These are phyloP conservation scores for Penicillium capsulatum DNA, from an alignment of 2,329 filamentous ascomycete genomes.

Conservation along the genomic window DNA sequence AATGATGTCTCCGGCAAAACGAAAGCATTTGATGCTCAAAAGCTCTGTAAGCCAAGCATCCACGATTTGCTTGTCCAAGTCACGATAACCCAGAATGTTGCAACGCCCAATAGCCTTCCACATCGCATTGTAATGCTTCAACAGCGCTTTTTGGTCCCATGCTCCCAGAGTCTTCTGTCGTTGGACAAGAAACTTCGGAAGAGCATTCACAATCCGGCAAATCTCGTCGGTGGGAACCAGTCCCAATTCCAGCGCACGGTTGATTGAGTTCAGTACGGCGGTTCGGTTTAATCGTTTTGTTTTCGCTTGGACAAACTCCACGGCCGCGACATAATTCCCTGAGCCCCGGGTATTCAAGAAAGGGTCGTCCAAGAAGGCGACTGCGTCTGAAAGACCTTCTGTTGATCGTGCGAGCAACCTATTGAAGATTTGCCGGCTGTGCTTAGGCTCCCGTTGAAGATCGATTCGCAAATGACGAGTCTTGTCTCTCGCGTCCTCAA, in stretches of 20 bases:
- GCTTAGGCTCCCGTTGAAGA: slow-evolving; percentile 32
- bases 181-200: slow-evolving; percentile 22
- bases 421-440: slow-evolving; percentile 35
- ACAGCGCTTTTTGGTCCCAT: slow-evolving; percentile 16
- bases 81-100: slow-evolving; percentile 31
- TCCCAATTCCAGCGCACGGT: slow-evolving; percentile 33
- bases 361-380: slow-evolving; percentile 35
- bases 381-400: slow-evolving; percentile 19
- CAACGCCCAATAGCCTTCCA: slow-evolving; percentile 39
- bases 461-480: slow-evolving; percentile 30
- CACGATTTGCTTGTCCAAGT: slow-evolving; percentile 30
- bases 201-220: slow-evolving; percentile 26
- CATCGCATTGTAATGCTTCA: slow-evolving; percentile 27
- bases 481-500: slow-evolving; percentile 29
- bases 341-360: slow-evolving; percentile 35
- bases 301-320: slow-evolving; percentile 25
- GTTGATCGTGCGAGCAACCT: slow-evolving; percentile 24
- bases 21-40: slow-evolving; percentile 17
- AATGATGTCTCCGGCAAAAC: slow-evolving; percentile 29
- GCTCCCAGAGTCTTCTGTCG: slow-evolving; percentile 12
- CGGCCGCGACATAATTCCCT: slow-evolving; percentile 32
- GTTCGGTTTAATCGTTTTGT: slow-evolving; percentile 16
- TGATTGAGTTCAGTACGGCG: slow-evolving; percentile 25
- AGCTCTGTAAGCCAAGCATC: slow-evolving; percentile 33
- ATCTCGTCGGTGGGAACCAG: slow-evolving; percentile 34